A percentile compares a stretch with the other conserved stretches of the same genome.
Evolutionary conservation across 2,329 filamentous ascomycete genomes (phyloP).

Genomic region (Podosphaera fusca): DNA sequence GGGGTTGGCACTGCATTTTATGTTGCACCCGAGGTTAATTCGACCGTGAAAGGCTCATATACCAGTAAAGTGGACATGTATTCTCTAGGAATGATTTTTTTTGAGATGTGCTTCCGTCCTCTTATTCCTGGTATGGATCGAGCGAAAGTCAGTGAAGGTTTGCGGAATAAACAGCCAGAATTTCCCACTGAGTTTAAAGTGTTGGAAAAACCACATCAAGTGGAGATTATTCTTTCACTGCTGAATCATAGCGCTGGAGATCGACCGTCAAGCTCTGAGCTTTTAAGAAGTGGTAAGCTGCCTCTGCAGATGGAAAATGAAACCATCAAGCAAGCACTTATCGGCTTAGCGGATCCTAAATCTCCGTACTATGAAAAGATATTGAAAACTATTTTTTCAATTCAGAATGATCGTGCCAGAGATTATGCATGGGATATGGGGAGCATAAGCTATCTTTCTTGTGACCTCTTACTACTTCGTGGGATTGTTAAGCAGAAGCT

Average conservation of each 20-base stretch:
- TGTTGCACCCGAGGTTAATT: constrained; percentile 75
- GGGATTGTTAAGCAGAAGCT: constrained; percentile 53
- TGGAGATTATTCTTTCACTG: constrained; percentile 55
- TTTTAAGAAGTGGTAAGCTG: constrained; percentile 66
- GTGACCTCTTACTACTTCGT: constrained; percentile 41
- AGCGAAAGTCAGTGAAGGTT: constrained; percentile 36
- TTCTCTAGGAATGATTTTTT: constrained; percentile 89
- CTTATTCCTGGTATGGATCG: constrained; percentile 37
- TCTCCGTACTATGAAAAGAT: constrained; percentile 83
- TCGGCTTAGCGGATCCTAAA: constrained; percentile 55
- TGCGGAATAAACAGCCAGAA: constrained; percentile 42
- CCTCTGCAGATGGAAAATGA: constrained; percentile 87
- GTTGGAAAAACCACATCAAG: constrained; percentile 44
- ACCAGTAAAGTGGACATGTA: constrained; percentile 98
- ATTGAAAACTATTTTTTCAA: constrained; percentile 59
- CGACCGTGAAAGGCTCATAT: constrained; percentile 51
- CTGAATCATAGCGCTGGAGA: constrained; percentile 64
- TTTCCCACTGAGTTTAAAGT: constrained; percentile 54
- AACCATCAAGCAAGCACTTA: constrained; percentile 61
- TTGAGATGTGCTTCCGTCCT: constrained; percentile 72
- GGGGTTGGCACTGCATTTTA: constrained; percentile 67
- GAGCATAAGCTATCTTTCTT: constrained; percentile 26
- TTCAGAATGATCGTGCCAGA: constrained; percentile 51
- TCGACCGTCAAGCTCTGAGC: constrained; percentile 58
- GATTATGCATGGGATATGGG: constrained; percentile 60